Percentiles rank a stretch among this genome's conserved stretches.
phyloP scores from a whole-genome alignment of 2,329 filamentous ascomycete species.

The Colletotrichum sublineola region DNA sequence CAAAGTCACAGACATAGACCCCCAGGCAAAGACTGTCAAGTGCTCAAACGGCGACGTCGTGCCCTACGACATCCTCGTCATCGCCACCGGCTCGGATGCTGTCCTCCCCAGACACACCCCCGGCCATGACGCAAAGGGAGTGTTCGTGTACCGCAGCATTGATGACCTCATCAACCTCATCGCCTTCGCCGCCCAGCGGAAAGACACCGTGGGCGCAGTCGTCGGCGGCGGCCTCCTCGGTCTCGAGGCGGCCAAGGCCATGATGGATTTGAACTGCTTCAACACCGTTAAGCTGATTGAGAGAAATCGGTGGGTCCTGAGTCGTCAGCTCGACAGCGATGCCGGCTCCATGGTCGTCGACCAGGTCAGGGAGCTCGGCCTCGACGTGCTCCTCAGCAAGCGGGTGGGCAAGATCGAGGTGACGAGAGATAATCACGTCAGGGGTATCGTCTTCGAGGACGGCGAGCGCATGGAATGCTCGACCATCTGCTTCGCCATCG shows the following conservation, averaged over 20 bases:
- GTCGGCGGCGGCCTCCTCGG: conserved; percentile 89
- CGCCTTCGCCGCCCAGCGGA: conserved; percentile 74
- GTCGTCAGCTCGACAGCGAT: conserved; percentile 84
- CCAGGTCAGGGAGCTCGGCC: conserved; percentile 81
- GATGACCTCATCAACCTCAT: conserved; percentile 85
- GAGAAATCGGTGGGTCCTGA: conserved; percentile 85
- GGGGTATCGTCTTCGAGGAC: conserved; percentile 83
- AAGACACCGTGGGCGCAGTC: conserved; percentile 78
- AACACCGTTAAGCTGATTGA: conserved; percentile 83
- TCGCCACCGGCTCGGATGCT: conserved; percentile 90
- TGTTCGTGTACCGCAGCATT: conserved; percentile 92
- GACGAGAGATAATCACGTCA: conserved; percentile 75
- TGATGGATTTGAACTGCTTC: conserved; percentile 86
- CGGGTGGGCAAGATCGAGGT: conserved; percentile 80
- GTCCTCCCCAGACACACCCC: conserved; percentile 79
- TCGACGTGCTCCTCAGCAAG: conserved; percentile 85
- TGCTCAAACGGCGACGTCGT: conserved; percentile 79
- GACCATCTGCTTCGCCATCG: conserved; percentile 91
- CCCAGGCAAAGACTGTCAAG: conserved; percentile 73
- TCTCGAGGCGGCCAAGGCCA: conserved; percentile 90
- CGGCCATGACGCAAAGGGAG: conserved; percentile 82
- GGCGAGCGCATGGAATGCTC: conserved; percentile 82
- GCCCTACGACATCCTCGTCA: conserved; percentile 82
- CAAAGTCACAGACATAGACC: conserved; percentile 74
- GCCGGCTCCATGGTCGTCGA: conserved; percentile 86